Evolutionary conservation across 129 eudicot species (phyloP).

Genomic region (Centella asiatica): DNA sequence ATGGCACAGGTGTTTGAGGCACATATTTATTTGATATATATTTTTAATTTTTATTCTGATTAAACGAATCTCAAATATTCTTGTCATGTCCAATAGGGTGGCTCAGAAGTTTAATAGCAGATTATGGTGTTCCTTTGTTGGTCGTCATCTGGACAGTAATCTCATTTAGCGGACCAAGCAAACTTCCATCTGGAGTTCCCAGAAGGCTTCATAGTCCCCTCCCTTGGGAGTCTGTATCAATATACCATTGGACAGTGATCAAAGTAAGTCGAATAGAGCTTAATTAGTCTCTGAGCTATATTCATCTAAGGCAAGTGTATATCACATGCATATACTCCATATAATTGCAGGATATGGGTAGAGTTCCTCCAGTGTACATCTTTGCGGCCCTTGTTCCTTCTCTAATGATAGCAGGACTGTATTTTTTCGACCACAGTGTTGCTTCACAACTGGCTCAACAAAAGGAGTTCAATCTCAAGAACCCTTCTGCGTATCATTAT

Average conservation of each 20-base stretch:
- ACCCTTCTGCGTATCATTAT: constrained; percentile 29
- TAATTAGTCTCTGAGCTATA: not conserved
- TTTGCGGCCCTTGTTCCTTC: constrained; percentile 47
- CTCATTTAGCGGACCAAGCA: constrained; percentile 8
- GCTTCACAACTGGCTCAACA: constrained; percentile 61
- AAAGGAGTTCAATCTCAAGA: constrained; percentile 51
- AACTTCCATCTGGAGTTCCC: constrained; percentile 10
- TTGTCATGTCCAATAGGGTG: constrained; percentile 8
- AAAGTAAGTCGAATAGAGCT: not conserved
- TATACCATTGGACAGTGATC: constrained; percentile 8
- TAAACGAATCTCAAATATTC: not conserved
- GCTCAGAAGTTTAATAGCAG: constrained; percentile 13
- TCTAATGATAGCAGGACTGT: constrained; percentile 45
- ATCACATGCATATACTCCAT: too few species aligned
- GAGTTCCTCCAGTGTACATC: constrained; percentile 33
- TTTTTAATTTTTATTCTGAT: not conserved
- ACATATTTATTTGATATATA: not conserved
- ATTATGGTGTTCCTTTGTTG: constrained; percentile 12
- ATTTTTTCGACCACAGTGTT: constrained; percentile 56
- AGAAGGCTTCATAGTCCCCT: constrained; percentile 11
- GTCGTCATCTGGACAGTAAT: constrained; percentile 5
- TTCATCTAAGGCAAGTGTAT: not conserved
- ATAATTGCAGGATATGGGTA: constrained; percentile 20
- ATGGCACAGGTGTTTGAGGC: constrained; percentile 31
- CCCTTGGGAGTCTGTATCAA: constrained; percentile 9